These are phyloP conservation scores for Naegleria gruberi DNA, from an alignment of 208 protist species.

Conservation along the genomic window DNA sequence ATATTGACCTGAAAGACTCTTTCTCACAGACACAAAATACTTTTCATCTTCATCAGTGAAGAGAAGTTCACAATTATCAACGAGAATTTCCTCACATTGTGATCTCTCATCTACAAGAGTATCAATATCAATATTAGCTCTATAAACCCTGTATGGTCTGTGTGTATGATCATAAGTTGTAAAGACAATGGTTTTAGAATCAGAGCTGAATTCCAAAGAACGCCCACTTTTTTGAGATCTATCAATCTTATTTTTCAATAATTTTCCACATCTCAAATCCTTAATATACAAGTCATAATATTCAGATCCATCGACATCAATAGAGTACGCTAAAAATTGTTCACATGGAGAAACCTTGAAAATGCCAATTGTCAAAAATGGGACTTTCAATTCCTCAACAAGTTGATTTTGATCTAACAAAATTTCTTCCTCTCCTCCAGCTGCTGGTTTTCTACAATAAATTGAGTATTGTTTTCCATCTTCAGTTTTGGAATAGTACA, in stretches of 20 bases:
- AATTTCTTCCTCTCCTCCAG: not conserved
- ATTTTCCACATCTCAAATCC: not conserved
- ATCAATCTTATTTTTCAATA: not conserved
- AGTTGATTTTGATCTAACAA: slow-evolving; percentile 5
- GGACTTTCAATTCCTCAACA: not conserved
- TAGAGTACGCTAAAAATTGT: not conserved
- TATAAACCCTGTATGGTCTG: not conserved
- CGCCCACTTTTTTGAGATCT: not conserved
- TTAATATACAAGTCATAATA: not conserved
- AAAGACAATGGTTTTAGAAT: not conserved
- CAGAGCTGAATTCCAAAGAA: not conserved
- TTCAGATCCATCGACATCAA: not conserved
- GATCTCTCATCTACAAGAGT: not conserved
- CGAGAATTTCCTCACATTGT: not conserved
- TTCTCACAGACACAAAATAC: not conserved
- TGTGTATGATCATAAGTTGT: not conserved
- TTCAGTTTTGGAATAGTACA: not conserved
- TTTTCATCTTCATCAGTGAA: not conserved
- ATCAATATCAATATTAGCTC: not conserved
- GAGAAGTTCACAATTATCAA: not conserved
- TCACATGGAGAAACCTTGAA: not conserved
- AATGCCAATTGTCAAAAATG: not conserved
- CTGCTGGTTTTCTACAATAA: not conserved
- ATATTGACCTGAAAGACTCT: not conserved
- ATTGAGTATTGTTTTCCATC: not conserved